A percentile compares a stretch with the other conserved stretches of the same genome.
These are phyloP conservation scores for Cercophora samala DNA, from an alignment of 495 filamentous ascomycete genomes.

Conservation along the genomic window DNA sequence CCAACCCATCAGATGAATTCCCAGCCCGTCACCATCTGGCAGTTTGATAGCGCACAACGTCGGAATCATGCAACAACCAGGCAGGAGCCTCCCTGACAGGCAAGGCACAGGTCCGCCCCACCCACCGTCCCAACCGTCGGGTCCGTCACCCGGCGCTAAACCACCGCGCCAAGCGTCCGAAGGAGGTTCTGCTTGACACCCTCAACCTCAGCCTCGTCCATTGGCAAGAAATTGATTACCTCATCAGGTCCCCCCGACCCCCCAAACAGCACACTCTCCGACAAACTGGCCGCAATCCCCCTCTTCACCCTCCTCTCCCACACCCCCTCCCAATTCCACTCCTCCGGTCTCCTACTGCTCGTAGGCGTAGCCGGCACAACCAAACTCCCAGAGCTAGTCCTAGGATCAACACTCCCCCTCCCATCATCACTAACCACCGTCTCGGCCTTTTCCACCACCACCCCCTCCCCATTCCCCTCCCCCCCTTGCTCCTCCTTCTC, in stretches of 20 bases:
- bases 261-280: conserved; percentile 74
- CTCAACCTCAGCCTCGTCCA: conserved; percentile 59
- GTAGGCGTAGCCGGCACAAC: conserved; percentile 24
- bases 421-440: background rate
- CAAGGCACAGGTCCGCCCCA: background rate
- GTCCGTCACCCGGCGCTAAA: conserved; percentile 12
- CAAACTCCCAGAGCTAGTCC: conserved; percentile 1
- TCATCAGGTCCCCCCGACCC: conserved; percentile 60
- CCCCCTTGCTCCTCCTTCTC: background rate
- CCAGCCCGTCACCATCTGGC: background rate
- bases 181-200: conserved; percentile 59
- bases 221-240: conserved; percentile 64
- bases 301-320: conserved; percentile 81
- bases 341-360: conserved; percentile 57
- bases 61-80: background rate
- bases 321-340: conserved; percentile 96
- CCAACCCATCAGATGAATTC: background rate
- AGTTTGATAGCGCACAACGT: background rate
- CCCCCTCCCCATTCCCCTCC: background rate
- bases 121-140: background rate
- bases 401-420: conserved; percentile 1
- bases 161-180: conserved; percentile 44
- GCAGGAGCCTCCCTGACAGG: background rate
- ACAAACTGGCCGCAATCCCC: conserved; percentile 69
- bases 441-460: background rate